Evolutionary conservation across 2,329 filamentous ascomycete genomes (phyloP), one percentile per base, ranked within the genome.

Genomic region (Lachnellula suecica): DNA sequence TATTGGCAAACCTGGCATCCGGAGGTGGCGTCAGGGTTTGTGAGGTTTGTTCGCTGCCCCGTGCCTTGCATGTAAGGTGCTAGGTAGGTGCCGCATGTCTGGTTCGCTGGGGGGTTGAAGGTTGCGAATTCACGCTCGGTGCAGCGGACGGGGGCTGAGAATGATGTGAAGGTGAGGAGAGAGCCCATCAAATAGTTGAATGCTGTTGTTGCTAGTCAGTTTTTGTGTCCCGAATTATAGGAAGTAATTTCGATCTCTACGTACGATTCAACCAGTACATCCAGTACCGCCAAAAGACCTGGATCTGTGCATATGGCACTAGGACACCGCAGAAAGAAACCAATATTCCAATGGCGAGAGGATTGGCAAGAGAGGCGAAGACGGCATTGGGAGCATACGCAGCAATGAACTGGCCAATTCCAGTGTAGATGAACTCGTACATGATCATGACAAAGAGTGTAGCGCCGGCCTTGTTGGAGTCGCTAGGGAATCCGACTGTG

Each of bases 321-420:
- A 90, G 74, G 1, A 91, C 85, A 56, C 88, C 88, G 60, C 87
- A 91, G 72, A 92, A 91, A 1, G 79, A 81, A 8, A 89, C 77
- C 2, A 90, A 73, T 37, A 83, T 67, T 5, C 77, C 74, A 50
- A 85, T 70, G 10, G 84, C 47, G 0, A 85, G 63, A 0, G 81
- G 81, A 57, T 84, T 84, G 54, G 77, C 74, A 4, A 85, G 72
- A 0, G 79, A 72, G 0, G 82, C 82, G 41, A 84, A 83, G 10
- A 82, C 76, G 29, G 76, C 80, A 56, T 82, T 84, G 0, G 82
- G 82, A 0, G 81, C 78, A 54, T 84, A 85, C 1, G 83, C 81
- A 0, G 81, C 81, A n/a, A 85, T 72, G 61, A 82, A 81, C 59
- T 86, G 83, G 0, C 82, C 83, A 42, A 87, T 79, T 1, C 77